Evolutionary conservation across 2,329 filamentous ascomycete species (phyloP), one percentile per base, ranked within the genome.

Genomic region (Sporothrix globosa): DNA sequence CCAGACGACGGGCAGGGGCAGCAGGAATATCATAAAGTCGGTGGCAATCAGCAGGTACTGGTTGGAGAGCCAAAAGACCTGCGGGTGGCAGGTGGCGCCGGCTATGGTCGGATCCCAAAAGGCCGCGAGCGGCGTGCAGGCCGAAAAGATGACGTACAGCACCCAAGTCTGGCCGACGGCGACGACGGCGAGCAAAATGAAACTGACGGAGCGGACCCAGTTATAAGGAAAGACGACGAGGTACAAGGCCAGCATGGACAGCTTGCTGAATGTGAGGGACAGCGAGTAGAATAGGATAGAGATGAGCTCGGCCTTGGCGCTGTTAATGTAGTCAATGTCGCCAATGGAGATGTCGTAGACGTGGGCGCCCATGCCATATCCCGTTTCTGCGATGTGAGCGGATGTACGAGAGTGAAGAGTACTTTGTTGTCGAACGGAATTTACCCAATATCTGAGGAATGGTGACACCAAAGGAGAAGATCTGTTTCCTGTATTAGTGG

Each of bases 21-120:
- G 61, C n/a, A 71, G 44, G 27, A 73, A 73, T 10, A 72, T 72
- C 39, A 73, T 24, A 52, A 72, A 93, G 79, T 98, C 96, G 4
- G 94, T 93, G 67, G 93, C 90, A n/a, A 74, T 71, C 24, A 71
- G 66, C 21, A 70, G 69, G 66, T 69, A 71, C 63, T 72, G 72
- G 52, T 74, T 72, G 48, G 69, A 60, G 48, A 72, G 70, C 69
- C 70, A 74, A 48, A 71, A 70, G 21, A 39, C 13, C 24, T 71
- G 60, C 3, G 72, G 68, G 10, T 71, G 72, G 69, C 73, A 74
- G 27, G 27, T 53, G 6, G 54, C 61, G 44, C 14, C 34, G 17
- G 44, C 46, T 13, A 71, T 48, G n/a, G 58, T 56, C 52, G 67
- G 71, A 63, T 78, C 75, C 77, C 77, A 79, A 46, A 76, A 78